Percentiles rank a stretch among this genome's conserved stretches.
Evolutionary conservation across 2,329 filamentous ascomycete genomes (phyloP).

Genomic region (Paecilomyces niveus): DNA sequence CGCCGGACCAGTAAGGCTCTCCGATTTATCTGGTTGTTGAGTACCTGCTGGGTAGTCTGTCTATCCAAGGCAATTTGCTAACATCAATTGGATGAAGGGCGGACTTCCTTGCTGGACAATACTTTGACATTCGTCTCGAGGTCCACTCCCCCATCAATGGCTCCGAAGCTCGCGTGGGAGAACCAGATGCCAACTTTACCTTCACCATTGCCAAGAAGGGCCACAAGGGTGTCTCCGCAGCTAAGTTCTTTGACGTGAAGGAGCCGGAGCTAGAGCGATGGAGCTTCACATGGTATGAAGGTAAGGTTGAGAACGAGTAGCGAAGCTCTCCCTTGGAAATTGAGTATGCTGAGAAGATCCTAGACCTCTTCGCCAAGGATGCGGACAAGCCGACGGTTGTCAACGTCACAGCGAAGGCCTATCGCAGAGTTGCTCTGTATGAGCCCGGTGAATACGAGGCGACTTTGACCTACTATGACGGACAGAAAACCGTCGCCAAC

Average conservation of each 20-base stretch:
- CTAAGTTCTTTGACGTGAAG: slow-evolving; percentile 60
- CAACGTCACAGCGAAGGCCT: slow-evolving; percentile 73
- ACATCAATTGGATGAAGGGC: slow-evolving; percentile 37
- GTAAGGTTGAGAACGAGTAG: slow-evolving; percentile 20
- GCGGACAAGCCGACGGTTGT: slow-evolving; percentile 63
- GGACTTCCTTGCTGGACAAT: slow-evolving; percentile 77
- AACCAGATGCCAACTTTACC: slow-evolving; percentile 61
- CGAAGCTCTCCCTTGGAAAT: too few relatives aligned
- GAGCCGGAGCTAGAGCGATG: slow-evolving; percentile 72
- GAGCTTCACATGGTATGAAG: slow-evolving; percentile 80
- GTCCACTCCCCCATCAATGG: slow-evolving; percentile 77
- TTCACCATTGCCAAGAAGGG: slow-evolving; percentile 68
- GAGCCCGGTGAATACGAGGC: slow-evolving; percentile 75
- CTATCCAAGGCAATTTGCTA: too few relatives aligned
- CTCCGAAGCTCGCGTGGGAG: slow-evolving; percentile 66
- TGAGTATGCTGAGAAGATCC: too few relatives aligned
- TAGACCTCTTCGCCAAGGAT: slow-evolving; percentile 69
- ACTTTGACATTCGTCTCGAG: slow-evolving; percentile 77
- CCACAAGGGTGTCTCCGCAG: slow-evolving; percentile 45
- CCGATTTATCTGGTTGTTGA: background rate
- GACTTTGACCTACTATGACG: slow-evolving; percentile 67
- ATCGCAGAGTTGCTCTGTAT: slow-evolving; percentile 66
- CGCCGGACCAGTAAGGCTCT: slow-evolving; percentile 47
- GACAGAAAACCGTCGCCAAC: slow-evolving; percentile 62
- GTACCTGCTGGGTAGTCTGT: background rate